Base-by-base conservation (phyloP, 108 stramenopile species). In the Discostella stelligeroides region DNA sequence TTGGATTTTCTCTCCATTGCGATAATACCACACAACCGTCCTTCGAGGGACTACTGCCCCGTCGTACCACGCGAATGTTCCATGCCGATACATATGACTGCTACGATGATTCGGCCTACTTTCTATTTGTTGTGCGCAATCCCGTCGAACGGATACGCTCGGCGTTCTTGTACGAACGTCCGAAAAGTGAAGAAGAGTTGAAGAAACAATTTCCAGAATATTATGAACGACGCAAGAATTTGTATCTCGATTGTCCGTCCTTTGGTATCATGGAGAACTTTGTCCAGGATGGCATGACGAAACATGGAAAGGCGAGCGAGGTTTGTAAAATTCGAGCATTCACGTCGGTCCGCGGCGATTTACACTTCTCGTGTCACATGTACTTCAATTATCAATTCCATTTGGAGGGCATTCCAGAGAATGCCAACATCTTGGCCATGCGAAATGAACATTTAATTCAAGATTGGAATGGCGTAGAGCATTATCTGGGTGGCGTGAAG, bases 311-410 rank as follows among this genome's bases (percentile, higher is more conserved):
- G 28, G 64, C 65, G 10, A 66, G 37, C 1, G 25, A 57, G 13
- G 50, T 56, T 29, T 74, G 73, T 27, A 66, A 57, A 40, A 42
- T 47, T 11, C 53, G 64, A 7, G 73, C 65, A 7, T 34, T 28
- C 8, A 58, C 64, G 1, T 42, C 59, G n/a, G 66, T 74, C 0
- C 63, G 64, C 18, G 72, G 72, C 15, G 64, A 53, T 3, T 51
- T 64, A 17, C 63, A 73, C 38, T 64, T 73, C 57, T 62, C 63
- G 5, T 64, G 63, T 58, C 72, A 73, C 64, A 56, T 48, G 55
- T 73, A 47, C 39, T 73, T 64, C 17, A 73, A 73, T n/a, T 73
- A 73, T 25, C 72, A 73, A 45, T 73, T 62, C 41, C 72, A 73
- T 43, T 48, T 73, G 48, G 65, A 74, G 29, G 73, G 53, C 0